Evolutionary conservation across 768 basidiomycete species (phyloP), one percentile per base, ranked within the genome.

Genomic region (Boletus rex-veris): DNA sequence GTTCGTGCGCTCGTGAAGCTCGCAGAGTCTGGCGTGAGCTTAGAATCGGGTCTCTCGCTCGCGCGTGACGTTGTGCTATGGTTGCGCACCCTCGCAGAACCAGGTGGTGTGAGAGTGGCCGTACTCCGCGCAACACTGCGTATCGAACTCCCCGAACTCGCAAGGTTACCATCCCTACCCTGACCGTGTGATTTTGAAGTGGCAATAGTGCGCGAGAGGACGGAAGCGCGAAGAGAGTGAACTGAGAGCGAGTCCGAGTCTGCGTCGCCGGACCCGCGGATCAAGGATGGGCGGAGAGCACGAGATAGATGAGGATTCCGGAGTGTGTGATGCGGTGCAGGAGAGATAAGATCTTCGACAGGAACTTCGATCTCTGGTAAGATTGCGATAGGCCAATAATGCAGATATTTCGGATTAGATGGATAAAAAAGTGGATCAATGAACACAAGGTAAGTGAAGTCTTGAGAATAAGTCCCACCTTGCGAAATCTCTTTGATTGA

Each of bases 401-500:
- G 21, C 33, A 24, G 45, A 36, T 9, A 11, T 46, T 24, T 24
- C 16, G 24, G 45, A 48, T 26, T 24, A 31, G 7, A 16, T 5
- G 12, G 26, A 31, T 18, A 9, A 31, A 49, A 37, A 38, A 14
- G 3, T 8, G 28, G 11, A 21, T 48, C 9, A 24, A 33, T 47
- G 36, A 47, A 35, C 44, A 47, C 5, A 9, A 50, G 15, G n/a
- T 14, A 31, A 24, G 24, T 9, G 14, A 39, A 33, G 15, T 7
- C 2, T 28, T 4, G 45, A 14, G 48, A 43, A 30, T 31, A 24
- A 31, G 40, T 21, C 60, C 14, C 35, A 70, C 70, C 70, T 58
- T 68, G 70, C 4, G 70, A 68, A 38, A 98, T 92, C 64, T 98
- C 96, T 66, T 92, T 87, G 50, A 95, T 67, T 0, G 88, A 84